Conservation (phyloP, 2,329 filamentous ascomycete species). For the Emergomyces pasteurianus region DNA sequence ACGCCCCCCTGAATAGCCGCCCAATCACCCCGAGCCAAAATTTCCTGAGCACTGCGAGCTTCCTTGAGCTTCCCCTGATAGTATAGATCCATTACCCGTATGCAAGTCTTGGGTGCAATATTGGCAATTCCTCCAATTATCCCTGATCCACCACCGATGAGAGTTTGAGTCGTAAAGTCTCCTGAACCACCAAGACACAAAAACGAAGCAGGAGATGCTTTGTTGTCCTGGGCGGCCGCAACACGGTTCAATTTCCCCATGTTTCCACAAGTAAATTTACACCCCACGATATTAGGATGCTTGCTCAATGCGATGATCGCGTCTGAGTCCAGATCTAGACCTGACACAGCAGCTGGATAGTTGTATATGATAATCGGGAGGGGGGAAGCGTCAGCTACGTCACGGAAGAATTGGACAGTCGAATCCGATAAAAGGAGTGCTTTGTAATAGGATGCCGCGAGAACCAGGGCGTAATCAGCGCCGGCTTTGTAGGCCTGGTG, state of each 20-base stretch:
- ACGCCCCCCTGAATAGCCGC: constrained; percentile 57
- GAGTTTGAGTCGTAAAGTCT: constrained; percentile 60
- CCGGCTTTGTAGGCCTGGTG: constrained; percentile 55
- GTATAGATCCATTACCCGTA: constrained; percentile 49
- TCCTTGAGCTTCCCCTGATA: constrained; percentile 46
- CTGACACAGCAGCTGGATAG: constrained; percentile 76
- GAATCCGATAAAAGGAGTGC: constrained; percentile 62
- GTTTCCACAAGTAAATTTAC: constrained; percentile 86
- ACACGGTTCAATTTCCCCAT: constrained; percentile 81
- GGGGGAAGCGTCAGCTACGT: constrained; percentile 62
- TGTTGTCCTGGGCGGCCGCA: constrained; percentile 6
- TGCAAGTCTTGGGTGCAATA: constrained; percentile 54
- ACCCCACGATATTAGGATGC: constrained; percentile 75
- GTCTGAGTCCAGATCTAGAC: constrained; percentile 83
- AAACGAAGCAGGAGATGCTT: constrained; percentile 23
- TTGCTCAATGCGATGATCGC: constrained; percentile 65
- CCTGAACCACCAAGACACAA: constrained; percentile 60
- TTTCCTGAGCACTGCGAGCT: constrained; percentile 51
- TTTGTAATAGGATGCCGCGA: constrained; percentile 76
- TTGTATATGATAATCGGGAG: constrained; percentile 77
- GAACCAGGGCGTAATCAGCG: constrained; percentile 66
- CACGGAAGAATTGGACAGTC: constrained; percentile 59
- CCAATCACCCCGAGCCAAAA: constrained; percentile 58
- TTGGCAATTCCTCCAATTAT: constrained; percentile 63
- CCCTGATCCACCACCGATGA: constrained; percentile 58